Evolutionary conservation across 1,284 basidiomycete species (phyloP).

Genomic region (Naganishia sp.): DNA sequence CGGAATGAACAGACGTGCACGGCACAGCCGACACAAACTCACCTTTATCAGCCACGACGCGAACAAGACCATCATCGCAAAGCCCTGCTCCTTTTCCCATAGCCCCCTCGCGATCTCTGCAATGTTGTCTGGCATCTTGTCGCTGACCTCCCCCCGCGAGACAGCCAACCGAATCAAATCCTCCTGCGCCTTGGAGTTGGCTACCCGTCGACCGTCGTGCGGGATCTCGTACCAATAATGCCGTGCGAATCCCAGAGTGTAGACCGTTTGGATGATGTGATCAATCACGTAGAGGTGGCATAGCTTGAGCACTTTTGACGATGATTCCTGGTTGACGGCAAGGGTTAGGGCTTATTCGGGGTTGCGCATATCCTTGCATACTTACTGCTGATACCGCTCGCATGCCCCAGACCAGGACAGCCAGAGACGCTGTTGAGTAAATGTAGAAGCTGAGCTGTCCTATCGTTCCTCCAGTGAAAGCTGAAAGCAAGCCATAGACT

Average conservation of each 20-base stretch:
- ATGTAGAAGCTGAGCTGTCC: conserved; percentile 89
- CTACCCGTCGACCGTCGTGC: conserved; percentile 78
- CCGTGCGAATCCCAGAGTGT: conserved; percentile 86
- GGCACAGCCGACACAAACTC: conserved; percentile 39
- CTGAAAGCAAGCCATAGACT: conserved; percentile 90
- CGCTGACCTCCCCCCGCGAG: conserved; percentile 46
- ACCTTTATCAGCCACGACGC: conserved; percentile 90
- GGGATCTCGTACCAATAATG: conserved; percentile 87
- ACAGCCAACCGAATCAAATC: conserved; percentile 64
- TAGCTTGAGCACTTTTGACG: conserved; percentile 80
- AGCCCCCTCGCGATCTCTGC: conserved; percentile 72
- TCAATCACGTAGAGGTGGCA: conserved; percentile 91
- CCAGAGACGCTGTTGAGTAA: conserved; percentile 83
- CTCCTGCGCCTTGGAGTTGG: conserved; percentile 82
- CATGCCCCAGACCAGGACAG: conserved; percentile 83
- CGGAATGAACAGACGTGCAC: not conserved
- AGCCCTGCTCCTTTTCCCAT: conserved; percentile 87
- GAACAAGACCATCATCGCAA: conserved; percentile 70
- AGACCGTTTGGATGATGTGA: conserved; percentile 87
- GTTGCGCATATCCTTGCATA: conserved; percentile 30
- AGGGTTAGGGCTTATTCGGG: not conserved
- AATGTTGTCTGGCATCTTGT: conserved; percentile 44
- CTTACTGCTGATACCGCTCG: conserved; percentile 77
- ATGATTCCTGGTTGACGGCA: conserved; percentile 67
- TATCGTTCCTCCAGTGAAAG: conserved; percentile 83